These are phyloP conservation scores for Arthrobotrys conoides DNA, from an alignment of 2,329 filamentous ascomycete species.

Conservation along the genomic window DNA sequence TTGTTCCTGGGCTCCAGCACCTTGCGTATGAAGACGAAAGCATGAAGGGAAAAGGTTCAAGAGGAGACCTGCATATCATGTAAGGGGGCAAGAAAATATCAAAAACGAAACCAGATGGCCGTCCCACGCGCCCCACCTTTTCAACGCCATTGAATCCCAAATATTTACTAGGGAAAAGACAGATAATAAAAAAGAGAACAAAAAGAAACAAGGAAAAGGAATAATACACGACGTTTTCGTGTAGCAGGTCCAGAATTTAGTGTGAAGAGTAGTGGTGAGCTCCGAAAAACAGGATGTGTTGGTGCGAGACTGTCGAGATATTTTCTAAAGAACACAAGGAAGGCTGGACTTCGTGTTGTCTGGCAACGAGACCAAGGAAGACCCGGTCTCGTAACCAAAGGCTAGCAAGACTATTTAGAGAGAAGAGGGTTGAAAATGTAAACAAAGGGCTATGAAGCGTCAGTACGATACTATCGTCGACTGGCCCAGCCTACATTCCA, in stretches of 20 bases:
- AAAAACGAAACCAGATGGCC: constrained; percentile 53
- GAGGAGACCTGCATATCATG: constrained; percentile 11
- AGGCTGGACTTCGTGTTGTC: too few species aligned
- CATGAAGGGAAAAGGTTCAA: constrained; percentile 11
- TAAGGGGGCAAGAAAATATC: constrained; percentile 13
- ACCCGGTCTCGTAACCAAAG: too few species aligned
- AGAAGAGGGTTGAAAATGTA: constrained; percentile 20
- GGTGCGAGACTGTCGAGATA: constrained; percentile 25
- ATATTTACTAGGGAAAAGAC: constrained; percentile 14
- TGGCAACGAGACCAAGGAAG: too few species aligned
- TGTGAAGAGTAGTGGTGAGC: constrained; percentile 21
- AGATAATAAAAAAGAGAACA: constrained; percentile 22
- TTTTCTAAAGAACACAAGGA: constrained; percentile 3
- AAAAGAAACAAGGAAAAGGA: constrained; percentile 25
- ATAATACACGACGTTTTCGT: constrained; percentile 35
- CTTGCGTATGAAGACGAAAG: constrained; percentile 9
- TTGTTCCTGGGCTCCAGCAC: constrained; percentile 20
- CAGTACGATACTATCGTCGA: constrained; percentile 57
- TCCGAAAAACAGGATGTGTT: neutral
- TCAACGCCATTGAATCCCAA: constrained; percentile 45
- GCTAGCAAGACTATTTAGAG: neutral
- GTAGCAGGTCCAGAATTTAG: constrained; percentile 41
- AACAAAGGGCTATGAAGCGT: constrained; percentile 33
- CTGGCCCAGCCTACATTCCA: constrained; percentile 73
- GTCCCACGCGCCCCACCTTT: constrained; percentile 46